A percentile compares a stretch with the other conserved stretches of the same genome.
Evolutionary conservation across 768 basidiomycete species (phyloP).

Genomic region (Boletus vermiculosoides): DNA sequence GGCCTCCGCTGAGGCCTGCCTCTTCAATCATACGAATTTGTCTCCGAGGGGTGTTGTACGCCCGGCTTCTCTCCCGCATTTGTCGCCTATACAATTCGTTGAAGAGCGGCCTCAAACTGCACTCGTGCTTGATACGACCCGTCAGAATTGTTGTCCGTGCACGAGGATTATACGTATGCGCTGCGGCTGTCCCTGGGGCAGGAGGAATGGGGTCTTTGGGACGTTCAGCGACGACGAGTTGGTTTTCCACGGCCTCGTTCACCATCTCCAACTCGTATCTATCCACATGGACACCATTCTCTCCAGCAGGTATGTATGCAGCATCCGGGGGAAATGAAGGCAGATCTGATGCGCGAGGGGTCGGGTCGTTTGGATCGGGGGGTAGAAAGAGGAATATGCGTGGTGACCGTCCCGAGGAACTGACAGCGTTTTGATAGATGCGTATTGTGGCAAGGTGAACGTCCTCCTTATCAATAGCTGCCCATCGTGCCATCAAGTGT

Average conservation of each 20-base stretch:
- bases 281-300: conserved; percentile 41
- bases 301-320: conserved; percentile 30
- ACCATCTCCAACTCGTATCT: conserved; percentile 89
- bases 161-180: conserved; percentile 48
- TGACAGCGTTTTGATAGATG: conserved; percentile 58
- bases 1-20: conserved; percentile 62
- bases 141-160: conserved; percentile 78
- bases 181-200: conserved; percentile 36
- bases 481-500: conserved; percentile 84
- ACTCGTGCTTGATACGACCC: conserved; percentile 79
- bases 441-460: conserved; percentile 83
- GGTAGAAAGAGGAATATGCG: conserved; percentile 69
- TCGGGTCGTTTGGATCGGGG: conserved; percentile 49
- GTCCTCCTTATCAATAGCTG: conserved; percentile 68
- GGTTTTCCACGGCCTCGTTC: conserved; percentile 80
- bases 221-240: conserved; percentile 81
- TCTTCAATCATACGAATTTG: conserved; percentile 77
- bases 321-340: conserved; percentile 31
- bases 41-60: conserved; percentile 63
- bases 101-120: conserved; percentile 67
- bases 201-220: conserved; percentile 58
- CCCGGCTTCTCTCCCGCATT: conserved; percentile 63
- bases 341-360: conserved; percentile 21
- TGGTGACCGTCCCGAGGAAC: conserved; percentile 46
- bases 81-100: conserved; percentile 66